Evolutionary conservation across 1,139 yeast species (phyloP), one percentile per base, ranked within the genome.

Genomic region (Pichia sp.): DNA sequence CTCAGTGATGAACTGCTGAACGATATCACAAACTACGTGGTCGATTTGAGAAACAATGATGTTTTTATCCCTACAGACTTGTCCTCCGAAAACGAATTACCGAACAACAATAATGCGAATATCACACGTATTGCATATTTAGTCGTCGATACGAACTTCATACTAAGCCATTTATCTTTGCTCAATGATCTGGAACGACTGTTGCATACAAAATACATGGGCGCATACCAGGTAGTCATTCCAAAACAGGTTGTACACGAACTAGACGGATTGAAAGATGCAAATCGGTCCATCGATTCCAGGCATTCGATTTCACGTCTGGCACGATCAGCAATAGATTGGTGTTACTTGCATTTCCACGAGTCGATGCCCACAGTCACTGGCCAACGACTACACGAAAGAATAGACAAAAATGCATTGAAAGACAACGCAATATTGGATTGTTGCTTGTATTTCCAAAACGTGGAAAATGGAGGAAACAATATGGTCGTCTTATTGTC

Each of bases 361-460:
- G 73, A 74, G 9, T 67, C 69, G 5, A 74, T 76, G 48, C 71
- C 78, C 0, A 72, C 77, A 0, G 81, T 91, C 0, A 70, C 77
- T 48, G 96, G 91, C 0, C 97, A 92, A 66, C 80, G 77, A 60
- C 55, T 78, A 41, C 71, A 73, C 31, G 89, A 91, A 64, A 71
- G 74, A 43, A 55, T 84, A 63, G 81, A 72, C 57, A 60, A 63
- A 51, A 52, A 66, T 6, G 67, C 83, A 1, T 59, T 58, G 0
- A 85, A 87, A 55, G 98, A 92, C 67, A 96, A 91, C 63, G 79
- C 96, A 0, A 91, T 92, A 58, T 70, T 91, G 41, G 97, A 92
- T 69, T 90, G 97, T 66, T 87, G 96, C 63, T 64, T 86, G 33
- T 91, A 78, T 65, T 83, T 84, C 58, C 76, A 79, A 58, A 52